Conservation (phyloP, 148 eudicot species). For the Camellia japonica region DNA sequence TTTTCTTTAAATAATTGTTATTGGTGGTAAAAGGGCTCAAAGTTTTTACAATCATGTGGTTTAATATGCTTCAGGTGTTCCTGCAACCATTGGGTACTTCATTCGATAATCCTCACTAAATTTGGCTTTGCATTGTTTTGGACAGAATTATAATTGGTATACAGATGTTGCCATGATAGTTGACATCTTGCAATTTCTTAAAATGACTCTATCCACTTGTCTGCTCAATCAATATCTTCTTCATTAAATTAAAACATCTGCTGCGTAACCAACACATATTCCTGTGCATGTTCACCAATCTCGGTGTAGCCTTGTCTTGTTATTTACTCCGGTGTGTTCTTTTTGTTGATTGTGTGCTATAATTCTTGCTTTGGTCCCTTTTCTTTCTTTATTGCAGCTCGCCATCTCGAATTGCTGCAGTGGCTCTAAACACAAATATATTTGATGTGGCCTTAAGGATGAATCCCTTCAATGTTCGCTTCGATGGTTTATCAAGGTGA, state of each 20-base stretch:
- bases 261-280: not conserved
- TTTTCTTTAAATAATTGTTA: not conserved
- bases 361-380: not conserved
- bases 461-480: constrained; percentile 47
- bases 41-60: not conserved
- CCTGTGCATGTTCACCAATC: not conserved
- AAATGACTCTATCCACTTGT: not conserved
- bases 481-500: constrained; percentile 64
- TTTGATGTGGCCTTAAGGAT: constrained; percentile 67
- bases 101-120: not conserved
- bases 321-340: not conserved
- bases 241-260: not conserved
- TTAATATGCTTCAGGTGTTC: constrained; percentile 3
- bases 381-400: constrained; percentile 47
- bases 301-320: not conserved
- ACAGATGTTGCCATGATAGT: not conserved
- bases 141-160: not conserved
- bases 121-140: not conserved
- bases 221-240: not conserved
- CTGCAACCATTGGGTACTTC: constrained; percentile 1
- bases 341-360: constrained; percentile 9
- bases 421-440: constrained; percentile 57
- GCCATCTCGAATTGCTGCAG: constrained; percentile 63
- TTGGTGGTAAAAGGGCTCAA: not conserved
- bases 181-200: not conserved